Percentiles rank a stretch among this genome's conserved stretches.
phyloP scores from a whole-genome alignment of 371 early-diverging fungal species.

The Nosema muscidifuracis region DNA sequence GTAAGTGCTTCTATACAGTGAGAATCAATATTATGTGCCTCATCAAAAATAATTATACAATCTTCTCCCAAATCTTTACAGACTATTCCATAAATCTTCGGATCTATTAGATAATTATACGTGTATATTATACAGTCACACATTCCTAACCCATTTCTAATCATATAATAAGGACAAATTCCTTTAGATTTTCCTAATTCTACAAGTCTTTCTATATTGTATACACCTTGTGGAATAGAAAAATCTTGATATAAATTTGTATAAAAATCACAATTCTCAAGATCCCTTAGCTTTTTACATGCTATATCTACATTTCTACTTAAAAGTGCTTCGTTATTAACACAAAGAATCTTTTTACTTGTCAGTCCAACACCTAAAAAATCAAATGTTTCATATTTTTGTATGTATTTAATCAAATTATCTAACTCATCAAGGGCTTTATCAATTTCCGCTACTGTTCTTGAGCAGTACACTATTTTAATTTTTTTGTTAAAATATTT shows the following conservation, averaged over 20 bases:
- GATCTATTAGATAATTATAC: conserved; percentile 97
- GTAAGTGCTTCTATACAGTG: conserved; percentile 87
- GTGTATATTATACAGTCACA: conserved; percentile 96
- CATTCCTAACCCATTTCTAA: conserved; percentile 73
- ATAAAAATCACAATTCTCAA: conserved; percentile 49
- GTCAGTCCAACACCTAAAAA: conserved; percentile 89
- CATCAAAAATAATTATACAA: conserved; percentile 94
- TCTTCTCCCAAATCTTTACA: conserved; percentile 77
- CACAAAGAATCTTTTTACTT: conserved; percentile 83
- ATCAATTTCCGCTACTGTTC: conserved; percentile 91
- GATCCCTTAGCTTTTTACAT: conserved; percentile 32
- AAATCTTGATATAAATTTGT: conserved; percentile 68
- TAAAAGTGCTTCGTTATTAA: conserved; percentile 70
- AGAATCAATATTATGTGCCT: conserved; percentile 95
- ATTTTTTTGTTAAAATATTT: conserved; percentile 16
- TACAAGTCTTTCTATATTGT: conserved; percentile 83
- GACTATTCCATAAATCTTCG: conserved; percentile 89
- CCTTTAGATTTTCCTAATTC: conserved; percentile 68
- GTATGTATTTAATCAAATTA: conserved; percentile 75
- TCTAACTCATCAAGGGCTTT: conserved; percentile 91
- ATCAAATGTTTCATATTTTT: conserved; percentile 64
- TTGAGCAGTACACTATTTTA: conserved; percentile 92
- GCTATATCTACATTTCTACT: conserved; percentile 29
- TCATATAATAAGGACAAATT: conserved; percentile 88
- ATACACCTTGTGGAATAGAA: conserved; percentile 77